Evolutionary conservation across 441 rosid species (phyloP), one percentile per base, ranked within the genome.

Genomic region (Raphanus hybrid): DNA sequence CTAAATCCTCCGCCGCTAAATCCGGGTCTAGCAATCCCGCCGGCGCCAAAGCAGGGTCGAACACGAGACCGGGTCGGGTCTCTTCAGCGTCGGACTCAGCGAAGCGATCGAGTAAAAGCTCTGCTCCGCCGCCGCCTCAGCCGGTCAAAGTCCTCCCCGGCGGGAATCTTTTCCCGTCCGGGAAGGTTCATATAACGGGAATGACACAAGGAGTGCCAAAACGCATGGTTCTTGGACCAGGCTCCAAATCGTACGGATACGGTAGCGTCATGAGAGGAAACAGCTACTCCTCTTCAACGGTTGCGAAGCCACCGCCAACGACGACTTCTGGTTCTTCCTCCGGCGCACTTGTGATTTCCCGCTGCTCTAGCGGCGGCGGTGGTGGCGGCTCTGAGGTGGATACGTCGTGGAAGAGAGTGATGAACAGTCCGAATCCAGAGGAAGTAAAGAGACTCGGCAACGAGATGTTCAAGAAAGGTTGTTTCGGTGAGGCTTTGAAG

Each of bases 81-180:
- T 69, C 74, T 50, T 58, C 83, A 39, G 80, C 89, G 83, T 90
- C 93, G 72, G 89, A 88, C 55, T 81, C 87, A 1, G 67, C 74
- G 8, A 79, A 62, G 32, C 73, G 54, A 77, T 79, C 69, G 69
- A 80, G 74, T 75, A 91, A 18, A 89, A 86, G 39, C 86, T 79
- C 70, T 12, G 83, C 77, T 6, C 9, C 55, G 50, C 89, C 26
- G 85, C 89, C 26, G 85, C 80, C 34, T 83, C 82, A 11, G 35
- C 93, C 88, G 32, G 76, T 83, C 1, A 88, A 82, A 67, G 88
- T 86, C 8, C 82, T 86, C 20, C 90, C 92, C 50, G 81, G 89
- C 3, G 98, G 98, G 0, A 94, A 89, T 75, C 91, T 94, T 23
- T 92, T 92, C n/a, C 96, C 93, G 0, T 86, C 93, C 0, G 98